phyloP scores from a whole-genome alignment of 164 flowering plant genomes.

The Brasenia schreberi region DNA sequence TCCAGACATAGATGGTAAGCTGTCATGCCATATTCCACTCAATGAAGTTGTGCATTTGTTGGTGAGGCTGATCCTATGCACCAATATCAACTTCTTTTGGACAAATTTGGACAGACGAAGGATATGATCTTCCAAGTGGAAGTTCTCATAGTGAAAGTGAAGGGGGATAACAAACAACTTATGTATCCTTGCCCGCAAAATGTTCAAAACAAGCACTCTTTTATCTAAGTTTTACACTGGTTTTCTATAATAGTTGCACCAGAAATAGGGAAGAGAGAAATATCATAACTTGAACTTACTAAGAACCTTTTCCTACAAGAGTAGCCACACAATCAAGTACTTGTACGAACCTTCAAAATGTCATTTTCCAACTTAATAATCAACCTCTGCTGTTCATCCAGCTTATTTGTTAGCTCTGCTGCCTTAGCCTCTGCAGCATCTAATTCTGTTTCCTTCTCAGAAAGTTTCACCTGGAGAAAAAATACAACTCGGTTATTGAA shows the following conservation, averaged over 20 bases:
- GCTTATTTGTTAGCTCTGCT: conserved; percentile 48
- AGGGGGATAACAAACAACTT: too few species aligned
- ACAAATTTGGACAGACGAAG: too few species aligned
- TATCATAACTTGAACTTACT: neutral
- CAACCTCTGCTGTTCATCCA: conserved; percentile 72
- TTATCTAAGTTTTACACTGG: neutral
- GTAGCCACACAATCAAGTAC: neutral
- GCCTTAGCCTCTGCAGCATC: conserved; percentile 69
- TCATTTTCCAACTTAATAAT: conserved; percentile 97
- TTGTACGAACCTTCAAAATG: conserved; percentile 61
- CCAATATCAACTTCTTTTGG: too few species aligned
- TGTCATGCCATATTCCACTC: too few species aligned
- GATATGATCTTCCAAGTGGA: too few species aligned
- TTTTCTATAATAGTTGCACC: neutral
- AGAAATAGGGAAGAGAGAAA: neutral
- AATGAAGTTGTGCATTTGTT: too few species aligned
- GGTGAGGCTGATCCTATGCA: too few species aligned
- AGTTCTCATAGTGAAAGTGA: too few species aligned
- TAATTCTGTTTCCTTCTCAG: conserved; percentile 63
- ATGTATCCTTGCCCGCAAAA: too few species aligned
- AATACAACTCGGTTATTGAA: neutral
- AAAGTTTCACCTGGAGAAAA: conserved; percentile 58
- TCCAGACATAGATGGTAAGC: too few species aligned
- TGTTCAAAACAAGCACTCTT: too few species aligned
- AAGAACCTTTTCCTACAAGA: neutral